phyloP scores from a whole-genome alignment of 1,139 yeast genomes.

The Candida tropicalis region DNA sequence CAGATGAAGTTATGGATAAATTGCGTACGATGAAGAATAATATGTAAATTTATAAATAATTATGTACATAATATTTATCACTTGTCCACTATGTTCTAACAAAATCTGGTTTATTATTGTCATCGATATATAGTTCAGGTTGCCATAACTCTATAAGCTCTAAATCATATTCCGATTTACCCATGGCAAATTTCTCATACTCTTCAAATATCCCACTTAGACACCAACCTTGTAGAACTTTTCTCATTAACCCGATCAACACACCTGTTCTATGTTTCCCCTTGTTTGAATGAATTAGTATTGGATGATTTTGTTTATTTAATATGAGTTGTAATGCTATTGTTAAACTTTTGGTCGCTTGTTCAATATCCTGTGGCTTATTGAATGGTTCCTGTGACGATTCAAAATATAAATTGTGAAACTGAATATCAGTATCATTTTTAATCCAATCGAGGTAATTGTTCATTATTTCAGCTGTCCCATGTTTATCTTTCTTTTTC shows the following conservation, averaged over 20 bases:
- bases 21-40: conserved; percentile 73
- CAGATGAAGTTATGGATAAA: conserved; percentile 61
- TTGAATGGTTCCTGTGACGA: conserved; percentile 78
- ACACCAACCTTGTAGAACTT: conserved; percentile 89
- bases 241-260: conserved; percentile 83
- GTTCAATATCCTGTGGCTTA: conserved; percentile 45
- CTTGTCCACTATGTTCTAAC: conserved; percentile 28
- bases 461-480: conserved; percentile 40
- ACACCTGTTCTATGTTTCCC: conserved; percentile 96
- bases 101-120: conserved; percentile 38
- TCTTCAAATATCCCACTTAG: conserved; percentile 92
- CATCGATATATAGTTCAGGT: conserved; percentile 42
- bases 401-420: conserved; percentile 65
- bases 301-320: conserved; percentile 78
- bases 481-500: conserved; percentile 31
- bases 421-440: conserved; percentile 50
- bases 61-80: neutral
- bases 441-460: conserved; percentile 67
- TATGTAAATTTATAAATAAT: conserved; percentile 18
- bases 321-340: conserved; percentile 65
- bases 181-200: conserved; percentile 89
- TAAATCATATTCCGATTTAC: conserved; percentile 89
- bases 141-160: conserved; percentile 60
- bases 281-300: conserved; percentile 87
- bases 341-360: conserved; percentile 52